Base-by-base conservation (phyloP, 2,329 filamentous ascomycete species). In the Aurifilum marmelostoma region DNA sequence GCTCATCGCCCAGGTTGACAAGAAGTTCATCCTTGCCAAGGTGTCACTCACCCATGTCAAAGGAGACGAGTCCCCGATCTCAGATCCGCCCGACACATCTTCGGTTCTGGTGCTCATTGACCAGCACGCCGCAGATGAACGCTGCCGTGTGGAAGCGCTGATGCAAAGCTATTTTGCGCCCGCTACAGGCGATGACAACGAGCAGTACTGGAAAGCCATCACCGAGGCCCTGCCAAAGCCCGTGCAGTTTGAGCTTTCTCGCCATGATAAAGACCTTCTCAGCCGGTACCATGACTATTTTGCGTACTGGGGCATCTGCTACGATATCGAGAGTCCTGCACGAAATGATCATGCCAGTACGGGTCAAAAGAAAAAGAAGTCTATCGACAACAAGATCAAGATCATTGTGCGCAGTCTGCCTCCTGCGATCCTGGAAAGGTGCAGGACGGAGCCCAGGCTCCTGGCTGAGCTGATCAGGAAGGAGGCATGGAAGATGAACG, bases 121-220 rank as follows among this genome's bases (percentile, higher is more conserved):
- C 75, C 96, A 99, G 75, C 96, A 99, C 76, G 96, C 96, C 0
- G 96, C 94, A 3, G 95, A 97, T 76, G 96, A 99, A 80, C 87
- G 96, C 60, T 89, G 92, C 71, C 89, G 90, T 1, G 86, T 98
- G 1, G 96, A 99, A 76, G 77, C 79, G 0, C 83, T 99, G 0
- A 88, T 97, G 76, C 73, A 74, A 0, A 73, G 72, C 7, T 89
- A 88, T 67, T 88, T 89, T 71, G 60, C 63, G 3, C 3, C 52
- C 6, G n/a, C 70, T 4, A 66, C 69, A 71, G 4, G 34, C 24
- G 63, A 43, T 1, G 68, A 62, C 1, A 69, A 66, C 4, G 29
- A 63, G 2, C 21, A 73, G 1, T 29, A 8, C 12, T 54, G 58
- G 73, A 70, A 68, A 27, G 77, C 78, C 0, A 71, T 74, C 9